Conservation (phyloP, 2,329 filamentous ascomycete species). For the Ceratocystis diversiconidia region DNA sequence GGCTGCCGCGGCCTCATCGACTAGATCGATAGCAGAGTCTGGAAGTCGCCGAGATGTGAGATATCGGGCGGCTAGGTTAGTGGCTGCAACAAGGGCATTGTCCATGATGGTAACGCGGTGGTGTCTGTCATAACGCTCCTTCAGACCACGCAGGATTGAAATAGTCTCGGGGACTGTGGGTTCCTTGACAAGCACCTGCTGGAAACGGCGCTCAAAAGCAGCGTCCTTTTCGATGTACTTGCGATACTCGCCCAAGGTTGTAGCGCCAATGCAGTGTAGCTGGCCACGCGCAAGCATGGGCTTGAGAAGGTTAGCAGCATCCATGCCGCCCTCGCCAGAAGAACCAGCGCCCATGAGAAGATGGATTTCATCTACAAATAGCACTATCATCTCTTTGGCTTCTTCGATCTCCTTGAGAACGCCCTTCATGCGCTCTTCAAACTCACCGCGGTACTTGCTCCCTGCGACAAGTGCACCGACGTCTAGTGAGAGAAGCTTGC, state of each 20-base stretch:
- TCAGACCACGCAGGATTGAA: constrained; percentile 94
- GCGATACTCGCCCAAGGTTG: constrained; percentile 85
- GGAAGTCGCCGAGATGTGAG: constrained; percentile 81
- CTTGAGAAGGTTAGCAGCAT: constrained; percentile 92
- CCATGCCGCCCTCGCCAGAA: constrained; percentile 94
- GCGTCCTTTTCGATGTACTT: constrained; percentile 99
- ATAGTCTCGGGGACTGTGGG: constrained; percentile 78
- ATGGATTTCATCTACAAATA: constrained; percentile 98
- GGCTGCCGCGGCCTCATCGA: constrained; percentile 94
- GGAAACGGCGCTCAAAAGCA: constrained; percentile 95
- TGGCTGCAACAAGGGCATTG: constrained; percentile 77
- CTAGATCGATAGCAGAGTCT: constrained; percentile 89
- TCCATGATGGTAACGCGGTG: constrained; percentile 96
- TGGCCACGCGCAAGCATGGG: constrained; percentile 95
- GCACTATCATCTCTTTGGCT: constrained; percentile 88
- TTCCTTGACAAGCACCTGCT: constrained; percentile 95
- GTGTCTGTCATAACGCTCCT: constrained; percentile 96
- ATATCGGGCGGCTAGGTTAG: constrained; percentile 85
- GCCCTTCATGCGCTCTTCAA: constrained; percentile 98
- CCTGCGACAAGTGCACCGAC: constrained; percentile 90
- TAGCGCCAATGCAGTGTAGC: constrained; percentile 94
- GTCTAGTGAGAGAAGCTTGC: constrained; percentile 86
- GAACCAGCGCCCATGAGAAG: constrained; percentile 94
- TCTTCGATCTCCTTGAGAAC: constrained; percentile 93
- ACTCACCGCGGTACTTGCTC: constrained; percentile 97